Conservation (phyloP, 495 filamentous ascomycete genomes). For the Xylaria curta region DNA sequence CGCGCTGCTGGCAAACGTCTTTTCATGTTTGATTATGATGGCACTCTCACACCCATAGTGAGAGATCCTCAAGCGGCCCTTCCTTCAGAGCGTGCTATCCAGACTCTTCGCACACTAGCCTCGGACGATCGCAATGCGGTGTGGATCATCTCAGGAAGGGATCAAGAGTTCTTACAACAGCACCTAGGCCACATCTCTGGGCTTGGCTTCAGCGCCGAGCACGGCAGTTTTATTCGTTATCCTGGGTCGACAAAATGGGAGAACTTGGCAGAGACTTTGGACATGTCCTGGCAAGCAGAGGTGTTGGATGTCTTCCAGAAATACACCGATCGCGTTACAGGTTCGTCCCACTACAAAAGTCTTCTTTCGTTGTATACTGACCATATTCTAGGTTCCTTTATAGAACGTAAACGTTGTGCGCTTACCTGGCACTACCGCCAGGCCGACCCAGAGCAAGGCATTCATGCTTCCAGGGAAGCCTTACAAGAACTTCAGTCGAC, state of each 20-base stretch:
- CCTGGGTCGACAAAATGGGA: slow-evolving; percentile 78
- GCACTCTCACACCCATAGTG: slow-evolving; percentile 96
- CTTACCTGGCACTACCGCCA: slow-evolving; percentile 97
- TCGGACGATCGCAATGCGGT: slow-evolving; percentile 81
- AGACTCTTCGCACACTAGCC: slow-evolving; percentile 78
- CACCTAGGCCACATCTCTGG: slow-evolving; percentile 85
- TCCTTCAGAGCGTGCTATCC: slow-evolving; percentile 80
- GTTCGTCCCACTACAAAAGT: slow-evolving; percentile 45
- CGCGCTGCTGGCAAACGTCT: slow-evolving; percentile 72
- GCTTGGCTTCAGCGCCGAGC: slow-evolving; percentile 90
- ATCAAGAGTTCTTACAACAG: slow-evolving; percentile 84
- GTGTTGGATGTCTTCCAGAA: slow-evolving; percentile 81
- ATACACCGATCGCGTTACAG: slow-evolving; percentile 83
- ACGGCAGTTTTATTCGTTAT: slow-evolving; percentile 89
- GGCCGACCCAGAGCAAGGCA: slow-evolving; percentile 81
- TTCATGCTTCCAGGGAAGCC: slow-evolving; percentile 76
- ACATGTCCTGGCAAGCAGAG: slow-evolving; percentile 89
- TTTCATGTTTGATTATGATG: slow-evolving; percentile 99
- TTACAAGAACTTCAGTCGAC: slow-evolving; percentile 75
- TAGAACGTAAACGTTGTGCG: slow-evolving; percentile 89
- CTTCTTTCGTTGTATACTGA: slow-evolving; percentile 34
- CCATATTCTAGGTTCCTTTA: slow-evolving; percentile 69
- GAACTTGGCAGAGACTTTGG: slow-evolving; percentile 77
- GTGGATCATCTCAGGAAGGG: slow-evolving; percentile 97
- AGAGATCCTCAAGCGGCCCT: slow-evolving; percentile 85